phyloP scores from a whole-genome alignment of 2,329 filamentous ascomycete species.

The Periconia sp. region DNA sequence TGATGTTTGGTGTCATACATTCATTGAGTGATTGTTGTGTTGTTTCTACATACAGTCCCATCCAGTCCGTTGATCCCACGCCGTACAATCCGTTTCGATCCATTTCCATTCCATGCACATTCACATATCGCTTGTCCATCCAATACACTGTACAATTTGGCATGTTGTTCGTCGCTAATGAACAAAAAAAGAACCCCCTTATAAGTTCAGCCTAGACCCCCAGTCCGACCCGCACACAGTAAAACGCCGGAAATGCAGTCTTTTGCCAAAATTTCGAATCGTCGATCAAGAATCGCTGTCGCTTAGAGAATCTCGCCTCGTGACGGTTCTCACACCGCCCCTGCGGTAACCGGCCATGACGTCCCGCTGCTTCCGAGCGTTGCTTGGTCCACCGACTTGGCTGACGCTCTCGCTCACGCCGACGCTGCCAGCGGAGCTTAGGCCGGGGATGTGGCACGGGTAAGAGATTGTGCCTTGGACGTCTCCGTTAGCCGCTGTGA shows the following conservation, averaged over 20 bases:
- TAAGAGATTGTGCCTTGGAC: conserved; percentile 60
- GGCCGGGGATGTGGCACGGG: conserved; percentile 62
- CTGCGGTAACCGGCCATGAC: conserved; percentile 51
- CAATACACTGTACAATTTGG: conserved; percentile 4
- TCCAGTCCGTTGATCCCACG: too few relatives aligned
- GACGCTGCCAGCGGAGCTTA: conserved; percentile 50
- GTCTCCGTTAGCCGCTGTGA: conserved; percentile 47
- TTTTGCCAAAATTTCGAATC: too few relatives aligned
- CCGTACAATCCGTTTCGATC: not conserved
- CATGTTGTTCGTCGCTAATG: not conserved
- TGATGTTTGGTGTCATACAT: too few relatives aligned
- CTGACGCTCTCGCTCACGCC: conserved; percentile 46
- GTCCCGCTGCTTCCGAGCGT: conserved; percentile 43
- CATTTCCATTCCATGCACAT: not conserved
- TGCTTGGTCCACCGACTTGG: conserved; percentile 46
- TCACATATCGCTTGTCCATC: too few relatives aligned
- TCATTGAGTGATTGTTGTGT: too few relatives aligned
- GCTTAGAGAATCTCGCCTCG: conserved; percentile 59
- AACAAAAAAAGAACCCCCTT: not conserved
- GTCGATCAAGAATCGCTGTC: conserved; percentile 52
- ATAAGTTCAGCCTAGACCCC: too few relatives aligned
- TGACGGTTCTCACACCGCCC: conserved; percentile 46
- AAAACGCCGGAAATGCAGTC: not conserved
- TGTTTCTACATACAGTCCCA: conserved; percentile 1
- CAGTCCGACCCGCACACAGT: too few relatives aligned